phyloP scores from a whole-genome alignment of 371 early-diverging fungal genomes.

The Nosema muscidifuracis region DNA sequence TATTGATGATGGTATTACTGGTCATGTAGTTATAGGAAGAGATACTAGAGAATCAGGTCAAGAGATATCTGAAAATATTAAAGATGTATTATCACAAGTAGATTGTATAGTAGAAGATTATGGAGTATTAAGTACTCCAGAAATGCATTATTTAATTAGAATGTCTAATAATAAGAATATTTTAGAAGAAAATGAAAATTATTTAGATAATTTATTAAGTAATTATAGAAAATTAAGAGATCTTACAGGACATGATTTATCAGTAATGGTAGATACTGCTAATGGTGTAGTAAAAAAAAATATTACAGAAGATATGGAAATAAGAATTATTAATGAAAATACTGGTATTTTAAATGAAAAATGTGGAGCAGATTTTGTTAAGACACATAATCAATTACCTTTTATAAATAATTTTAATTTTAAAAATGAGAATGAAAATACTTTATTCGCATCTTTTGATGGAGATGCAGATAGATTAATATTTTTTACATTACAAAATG shows the following conservation, averaged over 20 bases:
- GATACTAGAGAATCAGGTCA: constrained; percentile 72
- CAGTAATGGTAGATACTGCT: constrained; percentile 42
- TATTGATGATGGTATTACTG: constrained; percentile 61
- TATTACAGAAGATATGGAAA: constrained; percentile 68
- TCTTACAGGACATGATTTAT: constrained; percentile 11
- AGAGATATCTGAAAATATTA: constrained; percentile 70
- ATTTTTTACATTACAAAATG: constrained; percentile 69
- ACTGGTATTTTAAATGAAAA: constrained; percentile 54
- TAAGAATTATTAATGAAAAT: constrained; percentile 34
- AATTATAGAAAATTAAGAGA: constrained; percentile 19
- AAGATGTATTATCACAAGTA: constrained; percentile 70
- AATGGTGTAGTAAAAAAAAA: constrained; percentile 85
- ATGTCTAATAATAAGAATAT: constrained; percentile 16
- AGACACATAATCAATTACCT: constrained; percentile 76
- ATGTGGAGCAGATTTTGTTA: constrained; percentile 94
- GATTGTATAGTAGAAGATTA: constrained; percentile 69
- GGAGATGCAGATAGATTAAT: constrained; percentile 98
- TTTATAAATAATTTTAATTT: constrained; percentile 13
- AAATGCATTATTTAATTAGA: constrained; percentile 51
- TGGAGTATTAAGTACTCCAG: constrained; percentile 77
- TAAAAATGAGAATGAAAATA: constrained; percentile 47
- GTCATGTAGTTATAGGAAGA: constrained; percentile 49
- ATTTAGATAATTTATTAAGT: constrained; percentile 15
- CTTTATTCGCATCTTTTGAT: constrained; percentile 75
- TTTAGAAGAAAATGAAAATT: constrained; percentile 24